Percentiles rank a stretch among this genome's conserved stretches.
Conservation (phyloP, 2,329 filamentous ascomycete genomes). For the Phialophora tarda region DNA sequence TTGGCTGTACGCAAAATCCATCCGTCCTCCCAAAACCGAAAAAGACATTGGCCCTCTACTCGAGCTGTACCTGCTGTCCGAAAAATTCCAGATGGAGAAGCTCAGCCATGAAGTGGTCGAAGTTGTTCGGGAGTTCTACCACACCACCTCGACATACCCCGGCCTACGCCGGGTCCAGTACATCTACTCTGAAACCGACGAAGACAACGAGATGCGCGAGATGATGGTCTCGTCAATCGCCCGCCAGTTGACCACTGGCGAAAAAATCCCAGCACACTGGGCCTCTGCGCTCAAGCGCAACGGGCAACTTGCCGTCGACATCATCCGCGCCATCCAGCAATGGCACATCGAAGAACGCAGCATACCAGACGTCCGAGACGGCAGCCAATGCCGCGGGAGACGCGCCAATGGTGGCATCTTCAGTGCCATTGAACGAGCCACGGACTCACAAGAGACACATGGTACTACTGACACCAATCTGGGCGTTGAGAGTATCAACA, state of each 20-base stretch:
- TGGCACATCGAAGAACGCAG: conserved; percentile 57
- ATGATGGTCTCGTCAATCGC: conserved; percentile 58
- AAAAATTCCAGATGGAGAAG: conserved; percentile 58
- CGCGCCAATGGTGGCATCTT: conserved; percentile 30
- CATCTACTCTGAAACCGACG: conserved; percentile 57
- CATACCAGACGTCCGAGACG: conserved; percentile 56
- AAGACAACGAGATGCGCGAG: conserved; percentile 55
- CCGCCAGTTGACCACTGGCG: conserved; percentile 56
- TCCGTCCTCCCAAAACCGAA: conserved; percentile 57
- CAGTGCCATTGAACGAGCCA: conserved; percentile 33
- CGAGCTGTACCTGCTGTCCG: conserved; percentile 61
- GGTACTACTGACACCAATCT: conserved; percentile 29
- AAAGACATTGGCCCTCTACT: conserved; percentile 57
- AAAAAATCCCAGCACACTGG: conserved; percentile 60
- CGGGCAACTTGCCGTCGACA: conserved; percentile 61
- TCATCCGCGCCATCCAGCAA: conserved; percentile 60
- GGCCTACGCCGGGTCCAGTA: conserved; percentile 60
- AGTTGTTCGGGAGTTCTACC: conserved; percentile 58
- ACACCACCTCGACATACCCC: conserved; percentile 59
- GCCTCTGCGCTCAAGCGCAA: conserved; percentile 61
- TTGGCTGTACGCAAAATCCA: conserved; percentile 58
- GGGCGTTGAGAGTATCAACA: conserved; percentile 31
- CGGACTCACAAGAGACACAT: conserved; percentile 30
- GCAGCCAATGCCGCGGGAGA: conserved; percentile 33
- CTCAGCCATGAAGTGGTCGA: conserved; percentile 57